phyloP scores from a whole-genome alignment of 2,329 filamentous ascomycete species.

The Penicillium sclerotigenum region DNA sequence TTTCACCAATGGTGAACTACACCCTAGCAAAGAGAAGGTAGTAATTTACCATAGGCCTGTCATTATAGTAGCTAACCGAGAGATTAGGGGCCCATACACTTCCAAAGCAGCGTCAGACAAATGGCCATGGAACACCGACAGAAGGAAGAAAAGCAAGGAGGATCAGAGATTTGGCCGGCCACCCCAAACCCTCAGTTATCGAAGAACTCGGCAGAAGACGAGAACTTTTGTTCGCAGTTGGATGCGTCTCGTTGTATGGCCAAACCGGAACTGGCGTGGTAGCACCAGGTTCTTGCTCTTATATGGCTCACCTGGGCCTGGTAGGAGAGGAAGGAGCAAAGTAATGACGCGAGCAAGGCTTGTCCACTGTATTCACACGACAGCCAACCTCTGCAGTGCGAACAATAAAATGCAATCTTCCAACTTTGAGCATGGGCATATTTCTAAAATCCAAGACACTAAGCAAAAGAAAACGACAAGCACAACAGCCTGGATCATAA shows the following conservation, averaged over 20 bases:
- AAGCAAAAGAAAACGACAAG: not conserved
- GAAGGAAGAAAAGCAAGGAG: conserved; percentile 44
- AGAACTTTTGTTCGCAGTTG: conserved; percentile 17
- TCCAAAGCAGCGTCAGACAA: conserved; percentile 51
- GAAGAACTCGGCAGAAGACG: conserved; percentile 13
- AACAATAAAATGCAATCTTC: not conserved
- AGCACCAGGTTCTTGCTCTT: not conserved
- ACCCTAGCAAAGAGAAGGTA: conserved; percentile 58
- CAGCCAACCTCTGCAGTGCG: not conserved
- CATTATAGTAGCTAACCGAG: conserved; percentile 11
- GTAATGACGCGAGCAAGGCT: too few species aligned
- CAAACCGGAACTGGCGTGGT: conserved; percentile 17
- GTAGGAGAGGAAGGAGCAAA: too few species aligned
- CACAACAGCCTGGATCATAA: not conserved
- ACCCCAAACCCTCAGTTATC: not conserved
- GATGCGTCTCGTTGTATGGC: conserved; percentile 15
- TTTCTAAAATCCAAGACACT: too few species aligned
- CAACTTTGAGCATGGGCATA: not conserved
- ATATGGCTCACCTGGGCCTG: too few species aligned
- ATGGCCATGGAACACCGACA: conserved; percentile 46
- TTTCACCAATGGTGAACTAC: conserved; percentile 61
- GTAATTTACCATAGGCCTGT: accelerated
- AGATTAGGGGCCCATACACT: conserved; percentile 46
- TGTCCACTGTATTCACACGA: too few species aligned
- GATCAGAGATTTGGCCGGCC: conserved; percentile 53